Evolutionary conservation across 2,329 filamentous ascomycete genomes (phyloP), one percentile per base, ranked within the genome.

Genomic region (Lasiodiplodia sp.): DNA sequence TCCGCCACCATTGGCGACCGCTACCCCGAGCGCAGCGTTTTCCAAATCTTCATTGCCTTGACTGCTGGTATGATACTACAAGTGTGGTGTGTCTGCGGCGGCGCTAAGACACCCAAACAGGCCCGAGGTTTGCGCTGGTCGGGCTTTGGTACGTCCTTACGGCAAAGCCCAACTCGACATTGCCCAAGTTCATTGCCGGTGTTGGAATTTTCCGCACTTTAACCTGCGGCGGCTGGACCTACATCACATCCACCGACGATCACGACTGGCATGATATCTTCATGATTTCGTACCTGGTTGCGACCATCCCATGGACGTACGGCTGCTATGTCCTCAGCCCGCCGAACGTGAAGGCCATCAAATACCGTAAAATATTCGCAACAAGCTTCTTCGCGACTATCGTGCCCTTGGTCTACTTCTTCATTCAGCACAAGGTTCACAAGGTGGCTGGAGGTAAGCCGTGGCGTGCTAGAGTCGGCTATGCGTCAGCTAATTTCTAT

Each of bases 251-350:
- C 71, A 99, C 96, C 53, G 96, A 99, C 79, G 93, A 98, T 79
- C 96, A 99, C 80, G 90, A 97, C 81, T 98, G 94, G 94, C 96
- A 99, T 79, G 96, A 99, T 77, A 95, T 98, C 71, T 95, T 99
- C 79, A 99, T 99, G 96, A 97, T 99, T 74, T 96, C 94, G 16
- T 99, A 99, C 80, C 86, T 99, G 68, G 91, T 99, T 56, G 92
- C 93, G 40, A 98, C 96, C 2, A 85, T 99, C 66, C 96, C 96
- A 2, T 99, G 96, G 96, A 99, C 95, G 2, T 80, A 93, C 58
- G 96, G 96, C 60, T 97, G 95, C 79, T 87, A 98, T 70, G 89
- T 91, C 5, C 83, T 98, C 64, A 97, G 94, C 80, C 94, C 95
- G 12, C 89, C 90, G 68, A 97, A 97, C 78, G 86, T 90, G 14